Base-by-base conservation (phyloP, 306 rosid species). In the Cucurbita ficifolia region DNA sequence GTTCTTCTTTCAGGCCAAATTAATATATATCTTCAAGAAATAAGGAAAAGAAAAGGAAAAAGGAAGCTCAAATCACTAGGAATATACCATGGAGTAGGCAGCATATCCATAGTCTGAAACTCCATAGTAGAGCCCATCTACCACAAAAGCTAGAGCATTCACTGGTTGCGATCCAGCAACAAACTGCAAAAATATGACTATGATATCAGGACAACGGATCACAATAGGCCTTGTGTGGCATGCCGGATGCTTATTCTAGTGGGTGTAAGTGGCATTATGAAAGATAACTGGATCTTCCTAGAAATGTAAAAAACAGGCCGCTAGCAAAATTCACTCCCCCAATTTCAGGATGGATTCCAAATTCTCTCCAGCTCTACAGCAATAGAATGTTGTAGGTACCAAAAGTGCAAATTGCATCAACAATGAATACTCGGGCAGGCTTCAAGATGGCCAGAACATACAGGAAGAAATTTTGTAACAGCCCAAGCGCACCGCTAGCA, bases 101-200 rank as follows among this genome's bases (percentile, higher is more conserved):
- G 99, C 96, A 49, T 81, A 94, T 82, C 77, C 91, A 46, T 84
- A 94, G 90, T 94, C 99, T 52, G 99, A 91, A 58, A 89, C 96
- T 76, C 99, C 97, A 57, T 91, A 91, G 78, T 91, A 94, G 70
- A 94, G 89, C 55, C 99, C 97, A 55, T 95, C 99, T 48, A 91
- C 77, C 80, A 95, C 97, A 81, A 95, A 95, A 56, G 97, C 96
- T 79, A 95, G 50, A 73, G 99, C 96, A 80, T 91, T 95, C 57
- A 95, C 83, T 13, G 99, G 97, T 78, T 95, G 97, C 78, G 97
- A 86, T 75, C 92, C 99, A 75, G 96, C 97, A 74, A 91, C 92
- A 80, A 91, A 95, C 96, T 95, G 87, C 82, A 72, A 38, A 81
- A 77, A 79, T 70, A 65, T 79, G 72, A 33, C 72, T 67, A 62